Evolutionary conservation across 2,329 filamentous ascomycete species (phyloP), one percentile per base, ranked within the genome.

Genomic region (Penicillium sp.): DNA sequence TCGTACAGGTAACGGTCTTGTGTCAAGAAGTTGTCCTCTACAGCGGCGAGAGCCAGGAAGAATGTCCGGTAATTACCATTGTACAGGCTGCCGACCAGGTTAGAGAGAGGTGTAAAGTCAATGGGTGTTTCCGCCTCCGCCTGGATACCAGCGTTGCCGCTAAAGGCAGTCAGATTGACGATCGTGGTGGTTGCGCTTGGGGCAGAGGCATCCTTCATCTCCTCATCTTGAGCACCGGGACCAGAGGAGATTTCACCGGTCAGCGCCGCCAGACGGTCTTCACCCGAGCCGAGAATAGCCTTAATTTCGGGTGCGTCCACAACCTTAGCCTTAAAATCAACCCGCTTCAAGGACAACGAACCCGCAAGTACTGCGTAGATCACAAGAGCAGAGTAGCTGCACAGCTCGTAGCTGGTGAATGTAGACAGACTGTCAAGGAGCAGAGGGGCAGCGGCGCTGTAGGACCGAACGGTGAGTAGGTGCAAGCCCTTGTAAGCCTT

Each of bases 321-420:
- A 29, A 99, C 95, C 84, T 98, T 98, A 68, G 91, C 91, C 85
- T 99, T 99, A 86, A 99, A 99, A 79, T 99, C 95, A 38, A 97
- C 92, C 53, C 95, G 91, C 83, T 97, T 97, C 60, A 99, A 86
- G 50, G 94, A 95, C 26, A 98, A 90, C 7, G 93, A 96, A 62
- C 95, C 95, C 41, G 95, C 93, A 38, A 99, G 88, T 23, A 98
- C 94, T 1, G 95, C 93, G 82, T 98, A 99, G 61, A 97, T 89
- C 56, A 99, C 95, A 26, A 99, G 87, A 64, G 88, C 91, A 62
- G 93, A 97, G 83, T 99, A 99, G 68, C 90, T 94, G 88, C 95
- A 99, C 54, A 99, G 88, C 80, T 99, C 95, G 82, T 97, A 97
- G 78, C 93, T 97, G 65, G 95, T 99, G 79, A 99, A 99, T 23